phyloP scores from a whole-genome alignment of 2,329 filamentous ascomycete genomes.

The Paraphaeosphaeria minitans region DNA sequence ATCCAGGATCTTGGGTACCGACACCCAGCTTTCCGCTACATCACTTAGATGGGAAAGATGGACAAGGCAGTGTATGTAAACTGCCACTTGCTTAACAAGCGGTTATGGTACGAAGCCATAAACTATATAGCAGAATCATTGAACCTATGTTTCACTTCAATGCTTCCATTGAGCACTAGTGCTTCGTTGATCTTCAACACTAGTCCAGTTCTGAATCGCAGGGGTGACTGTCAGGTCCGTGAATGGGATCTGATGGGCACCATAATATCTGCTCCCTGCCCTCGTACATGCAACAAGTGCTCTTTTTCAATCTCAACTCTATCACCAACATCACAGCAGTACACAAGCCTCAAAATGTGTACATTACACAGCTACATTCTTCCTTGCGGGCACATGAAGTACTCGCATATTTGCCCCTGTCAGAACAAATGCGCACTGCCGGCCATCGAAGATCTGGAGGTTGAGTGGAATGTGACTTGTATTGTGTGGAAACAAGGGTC shows the following conservation, averaged over 20 bases:
- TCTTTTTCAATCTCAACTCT: background rate
- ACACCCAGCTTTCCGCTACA: conserved; percentile 63
- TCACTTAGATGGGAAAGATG: conserved; percentile 44
- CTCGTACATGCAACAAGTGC: background rate
- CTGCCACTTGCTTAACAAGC: background rate
- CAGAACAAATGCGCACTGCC: too few species aligned
- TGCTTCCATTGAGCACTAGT: background rate
- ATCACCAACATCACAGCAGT: background rate
- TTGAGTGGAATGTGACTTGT: background rate
- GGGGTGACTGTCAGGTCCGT: background rate
- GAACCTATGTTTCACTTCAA: conserved; percentile 4
- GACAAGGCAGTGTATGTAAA: background rate
- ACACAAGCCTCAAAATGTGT: background rate
- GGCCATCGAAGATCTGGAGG: background rate
- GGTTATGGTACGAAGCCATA: background rate
- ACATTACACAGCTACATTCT: background rate
- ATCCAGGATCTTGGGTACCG: conserved; percentile 57
- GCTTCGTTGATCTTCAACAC: background rate
- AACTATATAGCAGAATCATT: background rate
- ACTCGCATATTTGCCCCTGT: background rate
- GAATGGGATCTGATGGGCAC: background rate
- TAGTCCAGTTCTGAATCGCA: background rate
- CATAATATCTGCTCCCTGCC: background rate
- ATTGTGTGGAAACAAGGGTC: too few species aligned
- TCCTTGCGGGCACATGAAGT: conserved; percentile 2